Evolutionary conservation across 805 yeast genomes (phyloP), one percentile per base, ranked within the genome.

Genomic region (Nakazawaea wyomingensis): DNA sequence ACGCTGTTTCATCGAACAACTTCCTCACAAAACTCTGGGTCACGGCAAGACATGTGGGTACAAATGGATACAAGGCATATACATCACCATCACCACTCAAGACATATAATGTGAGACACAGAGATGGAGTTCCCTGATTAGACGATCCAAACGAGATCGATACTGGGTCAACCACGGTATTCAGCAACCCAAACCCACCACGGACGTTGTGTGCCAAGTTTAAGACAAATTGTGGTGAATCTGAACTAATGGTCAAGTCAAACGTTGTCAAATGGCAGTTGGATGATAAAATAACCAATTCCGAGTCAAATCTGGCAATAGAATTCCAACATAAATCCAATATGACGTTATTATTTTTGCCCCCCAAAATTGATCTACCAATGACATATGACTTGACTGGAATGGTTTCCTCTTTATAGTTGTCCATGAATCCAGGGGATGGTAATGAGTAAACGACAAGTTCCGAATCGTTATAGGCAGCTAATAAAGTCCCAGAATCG

Each of bases 21-120:
- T 49, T 53, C 43, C 60, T 59, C 4, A 66, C 41, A 51, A 64
- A 59, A 1, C 52, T 46, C 28, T 55, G 48, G 1, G 69, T 40
- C n/a, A 69, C 64, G 1, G 68, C 56, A 21, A 78, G 50, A 20
- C 64, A 57, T 1, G 56, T 47, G 0, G 90, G 87, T 17, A 75
- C 52, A 55, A 80, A 81, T n/a, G 93, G 93, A 48, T 72, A 77
- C 3, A 84, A 60, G 1, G 73, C 64, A 52, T 71, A 81, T 1
- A 85, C 47, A 48, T 83, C 85, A 11, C 82, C 79, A 41, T 78
- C 83, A 8, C 61, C 54, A 8, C 72, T 71, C 41, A 78, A 51
- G 7, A 81, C 54, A 51, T 73, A 78, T 17, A 84, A 59, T 0
- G 85, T 71, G 40, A 82, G 52, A 3, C 69, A 67, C 10, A 81